A percentile compares a stretch with the other conserved stretches of the same genome.
Conservation (phyloP, 371 early-diverging fungal genomes). For the Mortierella sp. region DNA sequence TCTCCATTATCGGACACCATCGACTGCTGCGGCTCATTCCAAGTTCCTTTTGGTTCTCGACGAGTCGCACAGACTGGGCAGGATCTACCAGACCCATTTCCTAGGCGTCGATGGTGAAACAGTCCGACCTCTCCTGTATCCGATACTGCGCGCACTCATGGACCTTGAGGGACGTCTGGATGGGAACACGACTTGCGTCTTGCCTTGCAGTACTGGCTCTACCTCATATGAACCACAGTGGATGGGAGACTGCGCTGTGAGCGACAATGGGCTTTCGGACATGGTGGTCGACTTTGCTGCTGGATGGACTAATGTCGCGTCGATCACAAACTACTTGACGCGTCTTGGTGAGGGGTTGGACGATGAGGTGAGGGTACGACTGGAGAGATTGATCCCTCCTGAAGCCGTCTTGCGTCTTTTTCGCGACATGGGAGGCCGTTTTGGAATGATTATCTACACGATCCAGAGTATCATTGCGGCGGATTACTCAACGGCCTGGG, state of each 20-base stretch:
- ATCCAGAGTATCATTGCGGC: neutral
- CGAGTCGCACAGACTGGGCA: slow-evolving; percentile 18
- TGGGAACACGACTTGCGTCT: neutral
- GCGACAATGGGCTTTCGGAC: neutral
- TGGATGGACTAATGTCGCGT: slow-evolving; percentile 4
- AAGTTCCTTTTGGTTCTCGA: slow-evolving; percentile 38
- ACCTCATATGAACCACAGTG: slow-evolving; percentile 10
- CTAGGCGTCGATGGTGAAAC: slow-evolving; percentile 4
- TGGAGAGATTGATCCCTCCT: slow-evolving; percentile 1
- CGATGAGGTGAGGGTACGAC: neutral
- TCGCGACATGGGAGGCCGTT: slow-evolving; percentile 6
- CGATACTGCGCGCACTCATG: slow-evolving; percentile 19
- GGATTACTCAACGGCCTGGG: neutral
- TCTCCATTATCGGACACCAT: neutral
- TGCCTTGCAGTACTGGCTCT: slow-evolving; percentile 32
- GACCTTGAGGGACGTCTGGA: neutral
- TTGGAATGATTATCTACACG: slow-evolving; percentile 2
- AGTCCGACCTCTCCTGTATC: slow-evolving; percentile 18
- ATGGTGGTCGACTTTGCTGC: slow-evolving; percentile 16
- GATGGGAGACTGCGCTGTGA: slow-evolving; percentile 14
- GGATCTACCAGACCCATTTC: neutral
- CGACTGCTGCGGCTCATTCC: neutral
- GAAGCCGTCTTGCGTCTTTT: slow-evolving; percentile 7
- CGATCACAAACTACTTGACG: slow-evolving; percentile 17
- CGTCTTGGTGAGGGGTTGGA: slow-evolving; percentile 14